Base-by-base conservation (phyloP, 805 yeast species). In the Candida boidinii region DNA sequence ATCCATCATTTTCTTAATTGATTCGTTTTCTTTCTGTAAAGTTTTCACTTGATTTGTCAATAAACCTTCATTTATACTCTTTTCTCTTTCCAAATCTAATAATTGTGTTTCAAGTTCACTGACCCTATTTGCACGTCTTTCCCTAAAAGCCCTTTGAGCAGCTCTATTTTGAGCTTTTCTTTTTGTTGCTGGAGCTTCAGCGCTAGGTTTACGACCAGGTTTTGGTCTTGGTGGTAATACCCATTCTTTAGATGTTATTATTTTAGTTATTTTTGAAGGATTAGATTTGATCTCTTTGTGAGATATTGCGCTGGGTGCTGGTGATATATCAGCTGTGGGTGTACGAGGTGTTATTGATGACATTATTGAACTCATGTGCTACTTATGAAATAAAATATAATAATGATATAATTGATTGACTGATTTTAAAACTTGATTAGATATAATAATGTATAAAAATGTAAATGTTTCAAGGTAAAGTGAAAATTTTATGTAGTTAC, bases 141-240 rank as follows among this genome's bases (percentile, higher is more conserved):
- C 94, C 42, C 96, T 62, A 60, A 85, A 84, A 2, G 96, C 94
- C 37, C 95, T 53, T 62, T 88, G 94, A 16, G 96, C 95, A n/a
- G 92, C 94, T 37, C 96, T 63, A 52, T 87, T 87, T 55, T 83
- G 96, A 3, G 94, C 94, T 56, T 85, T 85, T 34, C 95, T 62
- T 54, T 84, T 83, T 16, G 80, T 75, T 1, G 88, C 87, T 0
- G 95, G 94, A 0, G 88, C 73, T 43, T 85, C 95, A 4, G 58
- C 51, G 39, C 62, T 53, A 14, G 63, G 63, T 31, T 59, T 59
- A 18, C 70, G 45, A 4, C 77, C 79, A 0, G 79, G 79, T 44
- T 73, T 70, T 4, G 79, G 79, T 35, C 79, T 54, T 7, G 79
- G 79, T 5, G 79, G 79, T 27, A 73, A 52, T 11, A 70, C 68